Percentiles rank a stretch among this genome's conserved stretches.
Evolutionary conservation across 2,329 filamentous ascomycete species (phyloP).

Genomic region (Beauveria sp.): DNA sequence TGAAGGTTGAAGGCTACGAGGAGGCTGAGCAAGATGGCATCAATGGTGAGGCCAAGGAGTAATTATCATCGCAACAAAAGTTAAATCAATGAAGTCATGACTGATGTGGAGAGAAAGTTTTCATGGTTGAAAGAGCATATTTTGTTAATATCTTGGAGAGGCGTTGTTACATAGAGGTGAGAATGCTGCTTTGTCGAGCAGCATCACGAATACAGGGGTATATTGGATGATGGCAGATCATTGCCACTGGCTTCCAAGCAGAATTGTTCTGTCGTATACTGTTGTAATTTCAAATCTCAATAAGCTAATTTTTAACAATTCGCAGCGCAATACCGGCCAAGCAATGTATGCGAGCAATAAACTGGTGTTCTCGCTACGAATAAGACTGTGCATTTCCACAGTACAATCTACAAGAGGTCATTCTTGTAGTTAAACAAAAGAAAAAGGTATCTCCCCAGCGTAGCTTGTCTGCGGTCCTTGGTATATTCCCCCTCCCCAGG

Average conservation of each 20-base stretch:
- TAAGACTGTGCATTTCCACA: not conserved
- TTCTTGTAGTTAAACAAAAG: not conserved
- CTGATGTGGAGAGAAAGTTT: not conserved
- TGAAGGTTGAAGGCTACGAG: constrained; percentile 83
- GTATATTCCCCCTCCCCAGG: not conserved
- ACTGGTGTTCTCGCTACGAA: not conserved
- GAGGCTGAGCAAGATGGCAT: constrained; percentile 19
- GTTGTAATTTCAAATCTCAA: not conserved
- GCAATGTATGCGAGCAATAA: not conserved
- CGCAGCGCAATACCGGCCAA: not conserved
- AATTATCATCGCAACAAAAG: not conserved
- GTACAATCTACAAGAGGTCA: not conserved
- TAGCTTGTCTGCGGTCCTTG: not conserved
- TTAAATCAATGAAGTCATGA: not conserved
- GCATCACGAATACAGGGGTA: not conserved
- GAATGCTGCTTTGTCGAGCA: not conserved
- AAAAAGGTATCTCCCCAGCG: not conserved
- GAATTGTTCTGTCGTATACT: not conserved
- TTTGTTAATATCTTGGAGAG: not conserved
- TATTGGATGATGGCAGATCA: not conserved
- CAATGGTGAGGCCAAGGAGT: not conserved
- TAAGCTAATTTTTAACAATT: not conserved
- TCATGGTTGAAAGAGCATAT: not conserved
- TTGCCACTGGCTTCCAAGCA: no score
- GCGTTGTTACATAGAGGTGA: not conserved